Base-by-base conservation (phyloP, 1,139 yeast species). In the Candida sojae region DNA sequence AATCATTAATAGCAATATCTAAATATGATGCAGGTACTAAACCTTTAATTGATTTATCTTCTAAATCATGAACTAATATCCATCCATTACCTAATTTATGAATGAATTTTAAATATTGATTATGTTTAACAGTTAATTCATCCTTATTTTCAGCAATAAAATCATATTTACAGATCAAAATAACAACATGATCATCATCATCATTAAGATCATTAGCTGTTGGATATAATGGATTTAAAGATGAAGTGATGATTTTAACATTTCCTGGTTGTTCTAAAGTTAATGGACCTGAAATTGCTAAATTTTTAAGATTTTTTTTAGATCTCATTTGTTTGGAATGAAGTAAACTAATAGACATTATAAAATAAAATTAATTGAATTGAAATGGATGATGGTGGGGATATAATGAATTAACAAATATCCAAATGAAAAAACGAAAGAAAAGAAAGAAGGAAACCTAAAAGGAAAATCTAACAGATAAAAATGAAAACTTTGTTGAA, bases 31-130 rank as follows among this genome's bases (percentile, higher is more conserved):
- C 72, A 1, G 76, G 75, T 4, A 71, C 68, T 29, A 70, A 52
- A 0, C 76, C 76, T 3, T 63, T 60, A 8, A 53, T 51, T 6
- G 56, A 50, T n/a, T 61, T 53, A 44, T 61, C 57, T 43, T 70
- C 73, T 39, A 71, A 57, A 41, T 57, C 59, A 50, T 67, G 62
- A 33, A 71, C 76, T 44, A 62, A 53, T 7, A 71, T 52, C 77
- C 77, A 71, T 5, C 75, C 77, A 51, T 68, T 66, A 5, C 72
- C 71, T 1, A 67, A 66, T 37, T 68, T 58, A 41, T 69, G 67
- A 28, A 71, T 44, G 25, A 71, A 58, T 49, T 66, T 68, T 31
- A 70, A 52, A 40, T 65, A 66, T 44, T 68, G 71, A 8, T 71
- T 70, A 32, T 66, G 57, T 8, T 52, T 50, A 2, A 70, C 60